These are phyloP conservation scores for Brachypodium distachyon DNA, from an alignment of 202 grass and related monocot genomes.

Conservation along the genomic window DNA sequence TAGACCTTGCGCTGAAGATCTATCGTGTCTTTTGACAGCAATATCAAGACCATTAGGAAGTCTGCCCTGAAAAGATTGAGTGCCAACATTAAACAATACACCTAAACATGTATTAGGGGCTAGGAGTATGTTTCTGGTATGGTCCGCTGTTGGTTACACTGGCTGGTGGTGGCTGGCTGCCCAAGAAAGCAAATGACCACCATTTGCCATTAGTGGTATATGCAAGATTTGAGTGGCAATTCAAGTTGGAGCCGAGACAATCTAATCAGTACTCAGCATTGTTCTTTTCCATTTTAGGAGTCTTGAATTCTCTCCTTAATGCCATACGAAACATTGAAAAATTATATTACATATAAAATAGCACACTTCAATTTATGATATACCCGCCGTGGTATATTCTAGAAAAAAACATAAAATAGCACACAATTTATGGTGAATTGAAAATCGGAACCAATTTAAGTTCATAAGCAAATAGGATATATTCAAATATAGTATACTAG, in stretches of 20 bases:
- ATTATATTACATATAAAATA: background rate
- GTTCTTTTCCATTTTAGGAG: background rate
- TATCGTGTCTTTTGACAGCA: conserved; percentile 14
- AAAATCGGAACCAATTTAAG: background rate
- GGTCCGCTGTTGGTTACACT: background rate
- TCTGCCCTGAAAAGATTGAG: background rate
- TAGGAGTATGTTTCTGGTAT: background rate
- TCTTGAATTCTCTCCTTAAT: background rate
- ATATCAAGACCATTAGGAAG: background rate
- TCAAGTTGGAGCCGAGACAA: background rate
- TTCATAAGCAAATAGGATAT: background rate
- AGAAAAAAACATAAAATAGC: background rate
- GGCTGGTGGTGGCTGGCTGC: background rate
- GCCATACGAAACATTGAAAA: background rate
- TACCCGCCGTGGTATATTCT: no score
- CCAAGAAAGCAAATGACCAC: background rate
- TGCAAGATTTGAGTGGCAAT: background rate
- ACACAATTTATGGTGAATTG: background rate
- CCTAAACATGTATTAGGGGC: background rate
- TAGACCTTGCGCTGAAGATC: conserved; percentile 17
- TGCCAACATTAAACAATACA: background rate
- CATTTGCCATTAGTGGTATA: background rate
- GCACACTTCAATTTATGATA: no score
- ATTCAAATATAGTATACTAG: background rate
- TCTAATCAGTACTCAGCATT: background rate